Evolutionary conservation across 2,329 filamentous ascomycete species (phyloP).

Genomic region (Colletotrichum cereale): DNA sequence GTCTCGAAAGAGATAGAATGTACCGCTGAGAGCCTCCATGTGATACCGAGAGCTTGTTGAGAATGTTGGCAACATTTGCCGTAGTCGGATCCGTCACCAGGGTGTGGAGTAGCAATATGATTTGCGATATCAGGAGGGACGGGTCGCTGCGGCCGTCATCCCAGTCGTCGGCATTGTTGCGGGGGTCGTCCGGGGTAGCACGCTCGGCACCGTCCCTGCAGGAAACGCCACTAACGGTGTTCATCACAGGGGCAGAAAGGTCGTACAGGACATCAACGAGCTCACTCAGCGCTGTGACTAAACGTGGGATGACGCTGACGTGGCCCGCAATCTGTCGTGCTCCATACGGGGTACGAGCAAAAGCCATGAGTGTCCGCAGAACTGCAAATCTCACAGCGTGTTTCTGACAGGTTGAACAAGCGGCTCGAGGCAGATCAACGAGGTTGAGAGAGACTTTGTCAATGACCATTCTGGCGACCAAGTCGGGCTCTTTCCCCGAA

Average conservation of each 20-base stretch:
- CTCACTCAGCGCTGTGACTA: constrained; percentile 73
- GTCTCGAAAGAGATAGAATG: constrained; percentile 80
- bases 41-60: constrained; percentile 76
- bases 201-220: constrained; percentile 30
- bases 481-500: constrained; percentile 56
- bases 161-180: constrained; percentile 23
- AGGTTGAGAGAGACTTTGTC: constrained; percentile 74
- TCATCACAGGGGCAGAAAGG: constrained; percentile 33
- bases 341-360: constrained; percentile 73
- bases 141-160: constrained; percentile 46
- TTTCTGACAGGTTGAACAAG: constrained; percentile 53
- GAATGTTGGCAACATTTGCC: constrained; percentile 68
- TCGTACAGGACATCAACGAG: constrained; percentile 83
- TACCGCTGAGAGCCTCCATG: constrained; percentile 85
- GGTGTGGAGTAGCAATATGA: constrained; percentile 63
- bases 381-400: constrained; percentile 60
- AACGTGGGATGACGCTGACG: constrained; percentile 76
- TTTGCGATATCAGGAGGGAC: constrained; percentile 61
- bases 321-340: constrained; percentile 76
- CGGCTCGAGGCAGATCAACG: constrained; percentile 65
- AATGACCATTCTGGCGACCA: constrained; percentile 64
- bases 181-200: constrained; percentile 30
- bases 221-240: constrained; percentile 6
- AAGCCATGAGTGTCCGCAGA: constrained; percentile 68
- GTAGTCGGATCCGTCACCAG: constrained; percentile 64